Evolutionary conservation across 1,284 basidiomycete species (phyloP).

Genomic region (Tetrapyrgos nigripes): DNA sequence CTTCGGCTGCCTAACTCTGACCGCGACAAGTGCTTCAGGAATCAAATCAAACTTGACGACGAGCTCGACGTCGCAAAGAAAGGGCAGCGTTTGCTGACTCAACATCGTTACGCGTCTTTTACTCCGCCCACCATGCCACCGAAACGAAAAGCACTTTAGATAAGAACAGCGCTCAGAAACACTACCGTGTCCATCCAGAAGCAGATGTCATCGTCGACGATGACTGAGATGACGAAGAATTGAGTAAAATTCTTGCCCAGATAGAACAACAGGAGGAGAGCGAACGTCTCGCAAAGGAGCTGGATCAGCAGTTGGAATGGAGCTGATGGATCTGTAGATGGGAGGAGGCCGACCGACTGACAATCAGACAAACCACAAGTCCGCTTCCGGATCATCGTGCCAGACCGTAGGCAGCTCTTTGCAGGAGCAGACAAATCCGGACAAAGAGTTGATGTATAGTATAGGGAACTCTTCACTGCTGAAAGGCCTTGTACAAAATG

Average conservation of each 20-base stretch:
- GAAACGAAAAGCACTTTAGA: too few relatives aligned
- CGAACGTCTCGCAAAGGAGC: conserved; percentile 43
- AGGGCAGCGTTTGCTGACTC: too few relatives aligned
- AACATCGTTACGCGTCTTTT: too few relatives aligned
- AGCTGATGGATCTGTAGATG: neutral
- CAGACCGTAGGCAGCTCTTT: neutral
- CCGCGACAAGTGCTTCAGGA: neutral
- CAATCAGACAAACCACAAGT: neutral
- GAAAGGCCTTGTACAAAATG: conserved; percentile 45
- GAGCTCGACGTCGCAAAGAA: too few relatives aligned
- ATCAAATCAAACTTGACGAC: neutral
- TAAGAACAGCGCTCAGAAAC: neutral
- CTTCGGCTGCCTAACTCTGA: neutral
- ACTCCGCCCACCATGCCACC: too few relatives aligned
- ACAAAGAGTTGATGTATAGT: conserved; percentile 34
- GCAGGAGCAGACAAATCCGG: conserved; percentile 28
- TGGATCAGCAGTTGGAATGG: conserved; percentile 35
- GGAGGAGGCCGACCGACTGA: neutral
- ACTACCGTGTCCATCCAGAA: neutral
- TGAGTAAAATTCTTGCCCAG: conserved; percentile 45
- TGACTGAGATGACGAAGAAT: conserved; percentile 46
- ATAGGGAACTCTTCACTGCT: conserved; percentile 39
- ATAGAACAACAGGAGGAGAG: conserved; percentile 52
- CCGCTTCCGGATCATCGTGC: too few relatives aligned
- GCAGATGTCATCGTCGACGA: conserved; percentile 18